Conservation (phyloP, 352 stramenopile genomes). For the Phytophthora citrophthora region DNA sequence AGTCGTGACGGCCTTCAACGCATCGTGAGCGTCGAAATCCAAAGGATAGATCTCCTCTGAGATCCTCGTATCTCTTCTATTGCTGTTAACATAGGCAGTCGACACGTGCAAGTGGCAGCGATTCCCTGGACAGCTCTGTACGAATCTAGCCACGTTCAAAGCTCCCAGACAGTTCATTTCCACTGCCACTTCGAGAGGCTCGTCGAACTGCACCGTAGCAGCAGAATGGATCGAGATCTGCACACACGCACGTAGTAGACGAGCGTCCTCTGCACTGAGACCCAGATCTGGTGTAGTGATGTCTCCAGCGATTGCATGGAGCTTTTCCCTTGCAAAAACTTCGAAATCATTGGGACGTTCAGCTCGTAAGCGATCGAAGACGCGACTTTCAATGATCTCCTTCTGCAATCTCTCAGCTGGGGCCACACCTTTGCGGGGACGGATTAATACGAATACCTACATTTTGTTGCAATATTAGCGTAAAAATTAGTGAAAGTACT, state of each 20-base stretch:
- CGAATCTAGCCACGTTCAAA: conserved; percentile 68
- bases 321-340: conserved; percentile 57
- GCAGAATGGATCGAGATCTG: conserved; percentile 88
- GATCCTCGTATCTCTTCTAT: conserved; percentile 63
- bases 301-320: conserved; percentile 70
- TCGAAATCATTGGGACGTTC: conserved; percentile 60
- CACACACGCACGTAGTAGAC: conserved; percentile 44
- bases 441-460: conserved; percentile 81
- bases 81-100: conserved; percentile 88
- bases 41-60: conserved; percentile 82
- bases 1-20: conserved; percentile 57
- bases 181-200: conserved; percentile 84
- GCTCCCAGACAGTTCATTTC: conserved; percentile 87
- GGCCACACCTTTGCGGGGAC: conserved; percentile 73
- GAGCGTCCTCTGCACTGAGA: conserved; percentile 52
- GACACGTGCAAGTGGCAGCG: conserved; percentile 83
- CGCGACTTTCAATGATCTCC: conserved; percentile 77
- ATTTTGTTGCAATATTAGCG: neutral
- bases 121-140: conserved; percentile 55
- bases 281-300: conserved; percentile 73
- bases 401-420: conserved; percentile 61
- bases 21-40: conserved; percentile 83
- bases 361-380: conserved; percentile 72
- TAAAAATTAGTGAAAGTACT: conserved; percentile 7
- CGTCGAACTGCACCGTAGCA: conserved; percentile 87